Evolutionary conservation across 2,329 filamentous ascomycete genomes (phyloP), one percentile per base, ranked within the genome.

Genomic region (Fusarium chlamydosporum): DNA sequence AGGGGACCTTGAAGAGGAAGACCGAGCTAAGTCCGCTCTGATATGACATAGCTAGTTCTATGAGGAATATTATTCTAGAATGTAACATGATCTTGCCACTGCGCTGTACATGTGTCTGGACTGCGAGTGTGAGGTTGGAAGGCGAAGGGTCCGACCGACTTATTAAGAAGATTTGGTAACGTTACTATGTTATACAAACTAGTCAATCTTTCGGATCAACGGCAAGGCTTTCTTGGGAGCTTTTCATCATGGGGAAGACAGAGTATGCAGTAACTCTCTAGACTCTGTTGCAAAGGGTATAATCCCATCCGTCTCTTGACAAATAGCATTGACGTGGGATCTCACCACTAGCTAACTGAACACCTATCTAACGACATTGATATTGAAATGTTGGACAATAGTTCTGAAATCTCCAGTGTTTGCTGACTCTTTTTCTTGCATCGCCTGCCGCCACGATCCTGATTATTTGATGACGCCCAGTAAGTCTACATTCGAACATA

Each of bases 61-160:
- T 7, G n/a, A 45, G 23, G 29, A 13, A 12, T 26, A 16, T 31
- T 33, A 41, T 33, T 13, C 26, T 7, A 16, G 13, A 26, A 51
- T 6, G 45, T 51, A 64, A 48, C 40, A 64, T 64, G 59, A 50
- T 31, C 37, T 31, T 64, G 38, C 59, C 43, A 45, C 34, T 34
- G 27, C 27, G 23, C 13, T 57, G 43, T 45, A 40, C 38, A 23
- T 43, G 33, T 56, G 33, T 15, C 23, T 29, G 16, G 52, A 45
- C 7, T n/a, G 18, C 12, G n/a, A 31, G 9, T 29, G 23, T 23
- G 16, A n/a, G 27, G 11, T 16, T 9, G 26, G 31, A 7, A 23
- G 31, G 31, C 20, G 38, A 12, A 6, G 10, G n/a, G 26, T 4
- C 47, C 26, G 33, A 18, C 46, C 16, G 16, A 16, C 47, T 40